A percentile compares a stretch with the other conserved stretches of the same genome.
Evolutionary conservation across 495 filamentous ascomycete species (phyloP).

Genomic region (Copromyces sp.): DNA sequence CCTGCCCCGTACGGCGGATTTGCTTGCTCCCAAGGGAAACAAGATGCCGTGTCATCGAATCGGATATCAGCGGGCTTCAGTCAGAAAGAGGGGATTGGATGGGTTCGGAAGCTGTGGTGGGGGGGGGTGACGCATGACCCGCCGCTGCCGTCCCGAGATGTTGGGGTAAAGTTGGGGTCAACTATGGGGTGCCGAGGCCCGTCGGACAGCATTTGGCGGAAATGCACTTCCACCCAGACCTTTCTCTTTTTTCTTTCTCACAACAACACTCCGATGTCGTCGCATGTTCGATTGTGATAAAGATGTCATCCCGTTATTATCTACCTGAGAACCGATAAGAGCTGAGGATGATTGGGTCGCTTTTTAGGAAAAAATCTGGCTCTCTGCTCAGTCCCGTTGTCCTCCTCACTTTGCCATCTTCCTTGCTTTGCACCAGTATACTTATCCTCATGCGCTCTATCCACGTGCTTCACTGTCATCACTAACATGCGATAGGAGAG

Average conservation of each 20-base stretch:
- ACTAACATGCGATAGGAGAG: not conserved
- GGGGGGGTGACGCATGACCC: not conserved
- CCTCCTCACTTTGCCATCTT: not conserved
- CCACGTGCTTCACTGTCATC: not conserved
- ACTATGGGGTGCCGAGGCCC: not conserved
- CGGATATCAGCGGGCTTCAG: not conserved
- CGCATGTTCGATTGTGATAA: not conserved
- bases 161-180: not conserved
- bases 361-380: not conserved
- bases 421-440: not conserved
- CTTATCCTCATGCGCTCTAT: not conserved
- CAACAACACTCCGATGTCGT: not conserved
- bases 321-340: not conserved
- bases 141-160: not conserved
- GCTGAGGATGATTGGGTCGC: not conserved
- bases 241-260: not conserved
- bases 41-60: not conserved
- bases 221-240: not conserved
- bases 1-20: not conserved
- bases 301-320: not conserved
- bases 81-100: not conserved
- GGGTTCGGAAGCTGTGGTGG: not conserved
- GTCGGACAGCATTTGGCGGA: not conserved
- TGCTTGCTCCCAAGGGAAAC: not conserved
- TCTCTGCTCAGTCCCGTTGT: not conserved